These are phyloP conservation scores for Aspergillus quadricinctus DNA, from an alignment of 2,329 filamentous ascomycete species.

Conservation along the genomic window DNA sequence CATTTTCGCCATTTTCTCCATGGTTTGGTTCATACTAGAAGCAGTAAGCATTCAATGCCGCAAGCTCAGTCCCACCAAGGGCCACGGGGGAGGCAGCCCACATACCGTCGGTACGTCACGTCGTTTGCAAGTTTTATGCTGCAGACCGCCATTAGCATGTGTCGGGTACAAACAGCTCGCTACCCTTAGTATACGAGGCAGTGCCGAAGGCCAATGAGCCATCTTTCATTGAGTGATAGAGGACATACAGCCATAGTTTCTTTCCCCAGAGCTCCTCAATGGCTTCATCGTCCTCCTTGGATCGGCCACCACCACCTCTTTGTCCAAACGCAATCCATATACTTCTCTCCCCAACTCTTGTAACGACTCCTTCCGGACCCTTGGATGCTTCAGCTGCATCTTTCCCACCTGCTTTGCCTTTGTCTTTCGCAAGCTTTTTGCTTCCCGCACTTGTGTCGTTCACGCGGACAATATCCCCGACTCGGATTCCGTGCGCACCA, in stretches of 20 bases:
- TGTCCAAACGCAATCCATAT: constrained; percentile 45
- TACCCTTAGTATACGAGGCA: neutral
- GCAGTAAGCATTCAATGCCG: constrained; percentile 7
- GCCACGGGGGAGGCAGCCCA: neutral
- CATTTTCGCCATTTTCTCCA: constrained; percentile 56
- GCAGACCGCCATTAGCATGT: constrained; percentile 13
- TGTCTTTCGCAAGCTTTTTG: constrained; percentile 28
- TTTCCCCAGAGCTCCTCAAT: constrained; percentile 49
- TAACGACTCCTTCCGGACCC: constrained; percentile 45
- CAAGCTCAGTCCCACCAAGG: neutral
- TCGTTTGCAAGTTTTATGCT: constrained; percentile 65
- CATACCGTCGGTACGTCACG: constrained; percentile 59
- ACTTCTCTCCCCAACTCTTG: constrained; percentile 38
- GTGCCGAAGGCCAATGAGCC: neutral
- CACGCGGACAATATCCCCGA: constrained; percentile 46
- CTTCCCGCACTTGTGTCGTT: constrained; percentile 29
- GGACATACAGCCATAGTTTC: constrained; percentile 60
- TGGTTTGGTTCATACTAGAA: constrained; percentile 58
- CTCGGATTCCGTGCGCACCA: constrained; percentile 45
- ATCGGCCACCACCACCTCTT: constrained; percentile 27
- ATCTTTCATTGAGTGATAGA: neutral
- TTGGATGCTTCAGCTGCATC: constrained; percentile 22
- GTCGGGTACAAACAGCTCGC: neutral
- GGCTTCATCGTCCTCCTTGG: constrained; percentile 40
- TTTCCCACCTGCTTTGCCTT: constrained; percentile 29